Base-by-base conservation (phyloP, 345 rosid species). In the Euphorbia lathyris region DNA sequence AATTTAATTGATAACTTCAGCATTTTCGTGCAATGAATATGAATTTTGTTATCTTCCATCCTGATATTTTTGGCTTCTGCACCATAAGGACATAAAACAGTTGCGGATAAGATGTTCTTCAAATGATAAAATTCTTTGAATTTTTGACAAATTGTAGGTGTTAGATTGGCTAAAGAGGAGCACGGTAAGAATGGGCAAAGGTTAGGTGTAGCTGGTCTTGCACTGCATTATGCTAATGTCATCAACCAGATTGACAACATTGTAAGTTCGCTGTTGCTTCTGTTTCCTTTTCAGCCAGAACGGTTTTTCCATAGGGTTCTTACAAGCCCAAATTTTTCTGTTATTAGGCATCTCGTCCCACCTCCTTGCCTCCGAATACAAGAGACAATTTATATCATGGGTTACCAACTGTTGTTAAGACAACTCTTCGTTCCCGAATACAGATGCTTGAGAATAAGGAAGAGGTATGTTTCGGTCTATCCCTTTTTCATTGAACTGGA, bases 151-250 rank as follows among this genome's bases (percentile, higher is more conserved):
- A 25, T 75, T 61, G 57, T 77, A 88, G 83, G 83, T 38, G 34
- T 3, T 63, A 66, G 72, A 57, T 22, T 43, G 64, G 77, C 61
- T 43, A 9, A 7, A 16, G 62, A 75, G 67, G 82, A 74, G 22
- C 63, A 60, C 13, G 25, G 36, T 43, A 81, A 63, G 59, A 57
- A 64, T 73, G 75, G 76, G 69, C 83, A 77, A 76, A 87, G 79
- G 78, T 73, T 93, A 77, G 98, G 98, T 69, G 74, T 81, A 69
- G 88, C 91, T 74, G 96, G 95, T 70, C 98, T 91, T 73, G 93
- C 95, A 12, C 76, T 91, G 77, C 96, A 94, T 66, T 91, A 91
- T 72, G 98, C 98, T 58, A 88, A 86, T 66, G 73, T 91, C 30
- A 78, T 94, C 69, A 61, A 78, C 74, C 98, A 85, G 83, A 87